Percentiles rank a stretch among this genome's conserved stretches.
phyloP scores from a whole-genome alignment of 306 rosid species.

The Quercus berberidifolia region DNA sequence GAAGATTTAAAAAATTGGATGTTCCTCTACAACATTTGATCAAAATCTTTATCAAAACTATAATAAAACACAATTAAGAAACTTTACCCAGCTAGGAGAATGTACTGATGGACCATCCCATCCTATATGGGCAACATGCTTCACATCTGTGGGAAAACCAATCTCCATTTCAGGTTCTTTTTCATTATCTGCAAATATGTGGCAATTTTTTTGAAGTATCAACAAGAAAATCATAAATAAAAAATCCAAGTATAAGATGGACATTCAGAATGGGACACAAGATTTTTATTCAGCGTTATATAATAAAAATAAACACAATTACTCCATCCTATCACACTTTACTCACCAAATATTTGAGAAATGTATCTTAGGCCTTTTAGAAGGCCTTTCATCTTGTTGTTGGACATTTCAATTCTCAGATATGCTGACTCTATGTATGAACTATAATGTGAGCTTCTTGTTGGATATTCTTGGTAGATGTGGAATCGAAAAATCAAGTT shows the following conservation, averaged over 20 bases:
- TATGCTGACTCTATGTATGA: constrained; percentile 4
- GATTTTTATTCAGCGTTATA: too few relatives aligned
- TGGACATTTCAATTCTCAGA: constrained; percentile 39
- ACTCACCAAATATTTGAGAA: constrained; percentile 83
- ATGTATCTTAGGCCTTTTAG: constrained; percentile 84
- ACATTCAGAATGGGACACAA: too few relatives aligned
- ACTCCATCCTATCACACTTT: constrained; percentile 5
- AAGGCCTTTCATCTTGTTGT: constrained; percentile 84
- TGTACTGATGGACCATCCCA: constrained; percentile 79
- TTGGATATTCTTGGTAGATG: constrained; percentile 1
- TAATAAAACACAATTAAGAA: not conserved
- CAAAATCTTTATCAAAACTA: not conserved
- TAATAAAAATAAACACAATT: too few relatives aligned
- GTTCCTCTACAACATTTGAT: not conserved
- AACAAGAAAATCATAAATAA: not conserved
- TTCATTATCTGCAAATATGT: constrained; percentile 50
- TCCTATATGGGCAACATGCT: constrained; percentile 94
- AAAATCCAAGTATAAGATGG: too few relatives aligned
- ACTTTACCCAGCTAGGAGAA: constrained; percentile 81
- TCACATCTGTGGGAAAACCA: constrained; percentile 88
- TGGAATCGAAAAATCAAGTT: constrained; percentile 10
- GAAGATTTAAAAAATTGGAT: not conserved
- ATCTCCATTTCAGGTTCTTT: constrained; percentile 77
- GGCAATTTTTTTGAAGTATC: not conserved
- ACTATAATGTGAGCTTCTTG: not conserved